phyloP scores from a whole-genome alignment of 768 basidiomycete genomes.

The Boletus subcaerulescens region DNA sequence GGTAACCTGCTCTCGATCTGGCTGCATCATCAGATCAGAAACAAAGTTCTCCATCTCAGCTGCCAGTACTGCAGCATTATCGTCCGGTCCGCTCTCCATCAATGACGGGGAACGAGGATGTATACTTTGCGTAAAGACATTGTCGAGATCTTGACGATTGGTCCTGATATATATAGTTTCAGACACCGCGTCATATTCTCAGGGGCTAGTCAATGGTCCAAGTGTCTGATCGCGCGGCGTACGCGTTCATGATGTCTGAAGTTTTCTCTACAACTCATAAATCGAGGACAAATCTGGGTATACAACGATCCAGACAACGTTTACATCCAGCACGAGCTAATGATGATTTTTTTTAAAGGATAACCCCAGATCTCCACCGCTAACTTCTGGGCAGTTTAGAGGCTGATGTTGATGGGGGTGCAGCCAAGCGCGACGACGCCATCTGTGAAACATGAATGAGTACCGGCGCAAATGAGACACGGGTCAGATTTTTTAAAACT shows the following conservation, averaged over 20 bases:
- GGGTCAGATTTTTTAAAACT: not conserved
- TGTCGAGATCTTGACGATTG: not conserved
- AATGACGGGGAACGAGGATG: not conserved
- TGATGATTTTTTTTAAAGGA: not conserved
- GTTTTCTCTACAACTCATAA: too few species aligned
- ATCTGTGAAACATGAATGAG: not conserved
- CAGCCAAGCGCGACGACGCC: not conserved
- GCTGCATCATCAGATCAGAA: constrained; percentile 29
- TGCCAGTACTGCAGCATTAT: constrained; percentile 10
- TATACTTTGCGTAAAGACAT: constrained; percentile 5
- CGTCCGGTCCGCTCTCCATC: constrained; percentile 18
- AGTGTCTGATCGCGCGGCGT: too few species aligned
- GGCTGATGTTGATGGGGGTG: not conserved
- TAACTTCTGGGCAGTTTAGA: not conserved
- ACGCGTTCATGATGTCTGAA: too few species aligned
- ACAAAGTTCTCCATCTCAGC: constrained; percentile 27
- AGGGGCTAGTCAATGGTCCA: too few species aligned
- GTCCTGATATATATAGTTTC: not conserved
- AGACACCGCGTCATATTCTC: constrained; percentile 4
- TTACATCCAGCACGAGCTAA: too few species aligned
- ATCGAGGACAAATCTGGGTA: too few species aligned
- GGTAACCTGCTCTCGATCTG: constrained; percentile 43
- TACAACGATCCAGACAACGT: too few species aligned
- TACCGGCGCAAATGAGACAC: not conserved
- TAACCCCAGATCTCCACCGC: not conserved